phyloP scores from a whole-genome alignment of 371 early-diverging fungal species.

The Apophysomyces sp. region DNA sequence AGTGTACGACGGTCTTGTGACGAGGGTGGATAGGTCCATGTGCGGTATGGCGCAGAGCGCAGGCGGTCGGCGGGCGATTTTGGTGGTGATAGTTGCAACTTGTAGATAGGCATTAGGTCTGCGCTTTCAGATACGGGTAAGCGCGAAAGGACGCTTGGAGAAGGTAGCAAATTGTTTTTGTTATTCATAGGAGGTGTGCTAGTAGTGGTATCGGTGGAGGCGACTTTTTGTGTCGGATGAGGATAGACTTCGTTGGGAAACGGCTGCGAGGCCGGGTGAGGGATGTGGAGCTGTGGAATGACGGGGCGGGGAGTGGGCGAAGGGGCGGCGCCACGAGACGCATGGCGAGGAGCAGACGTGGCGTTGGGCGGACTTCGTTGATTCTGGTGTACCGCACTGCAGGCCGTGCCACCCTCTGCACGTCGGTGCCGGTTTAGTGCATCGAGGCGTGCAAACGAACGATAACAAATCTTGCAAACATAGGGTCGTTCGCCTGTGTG shows the following conservation, averaged over 20 bases:
- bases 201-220: slow-evolving; percentile 13
- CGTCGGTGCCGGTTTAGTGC: slow-evolving; percentile 73
- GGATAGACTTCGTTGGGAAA: slow-evolving; percentile 12
- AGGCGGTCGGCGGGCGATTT: slow-evolving; percentile 5
- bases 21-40: slow-evolving; percentile 7
- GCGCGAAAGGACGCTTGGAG: slow-evolving; percentile 13
- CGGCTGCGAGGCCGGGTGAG: slow-evolving; percentile 27
- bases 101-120: slow-evolving; percentile 12
- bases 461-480: slow-evolving; percentile 52
- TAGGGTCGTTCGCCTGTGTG: slow-evolving; percentile 66
- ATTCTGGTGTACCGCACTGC: slow-evolving; percentile 21
- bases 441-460: slow-evolving; percentile 67
- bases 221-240: slow-evolving; percentile 4
- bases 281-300: slow-evolving; percentile 28
- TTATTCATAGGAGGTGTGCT: slow-evolving; percentile 8
- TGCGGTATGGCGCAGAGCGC: neutral
- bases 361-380: slow-evolving; percentile 8
- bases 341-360: slow-evolving; percentile 3
- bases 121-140: slow-evolving; percentile 15
- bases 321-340: slow-evolving; percentile 3
- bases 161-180: slow-evolving; percentile 4
- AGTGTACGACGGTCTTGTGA: neutral
- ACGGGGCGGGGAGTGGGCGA: slow-evolving; percentile 7
- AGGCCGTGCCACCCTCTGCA: slow-evolving; percentile 60
- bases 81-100: slow-evolving; percentile 3